These are phyloP conservation scores for Schoenoplectus tabernaemontani DNA, from an alignment of 202 grass and related monocot species.

Conservation along the genomic window DNA sequence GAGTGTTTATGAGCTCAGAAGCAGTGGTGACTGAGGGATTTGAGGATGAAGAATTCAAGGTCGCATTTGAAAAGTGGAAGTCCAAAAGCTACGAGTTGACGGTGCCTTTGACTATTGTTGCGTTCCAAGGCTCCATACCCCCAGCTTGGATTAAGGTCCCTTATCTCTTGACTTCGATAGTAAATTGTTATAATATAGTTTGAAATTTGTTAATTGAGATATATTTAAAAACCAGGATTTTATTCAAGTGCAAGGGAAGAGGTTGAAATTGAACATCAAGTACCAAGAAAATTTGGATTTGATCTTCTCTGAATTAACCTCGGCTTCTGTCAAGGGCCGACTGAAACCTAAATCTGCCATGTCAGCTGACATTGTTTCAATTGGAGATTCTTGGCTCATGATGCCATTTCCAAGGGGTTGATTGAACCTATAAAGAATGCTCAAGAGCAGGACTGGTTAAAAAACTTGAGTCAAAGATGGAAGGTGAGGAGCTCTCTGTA, in stretches of 20 bases:
- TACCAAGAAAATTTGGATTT: conserved; percentile 41
- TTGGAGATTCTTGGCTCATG: conserved; percentile 83
- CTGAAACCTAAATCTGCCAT: conserved; percentile 58
- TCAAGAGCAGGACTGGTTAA: conserved; percentile 72
- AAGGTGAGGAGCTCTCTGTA: conserved; percentile 50
- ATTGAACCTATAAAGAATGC: conserved; percentile 59
- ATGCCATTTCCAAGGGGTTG: conserved; percentile 54
- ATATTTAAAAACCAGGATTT: conserved; percentile 55
- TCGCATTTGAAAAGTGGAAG: conserved; percentile 62
- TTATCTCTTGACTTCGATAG: neutral
- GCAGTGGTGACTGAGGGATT: conserved; percentile 22
- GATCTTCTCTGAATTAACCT: conserved; percentile 60
- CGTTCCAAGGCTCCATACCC: conserved; percentile 73
- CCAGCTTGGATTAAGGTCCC: conserved; percentile 94
- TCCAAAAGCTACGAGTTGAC: conserved; percentile 70
- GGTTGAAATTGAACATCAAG: conserved; percentile 52
- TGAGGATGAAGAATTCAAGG: conserved; percentile 53
- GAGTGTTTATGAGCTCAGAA: conserved; percentile 3
- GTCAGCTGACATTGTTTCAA: conserved; percentile 60
- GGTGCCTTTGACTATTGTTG: conserved; percentile 70
- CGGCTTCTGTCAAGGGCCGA: conserved; percentile 47
- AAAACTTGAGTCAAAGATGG: conserved; percentile 58
- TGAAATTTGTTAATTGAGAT: neutral
- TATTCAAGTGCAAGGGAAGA: conserved; percentile 65
- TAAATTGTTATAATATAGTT: neutral